These are phyloP conservation scores for Nakazawaea siamensis DNA, from an alignment of 805 yeast species.

Conservation along the genomic window DNA sequence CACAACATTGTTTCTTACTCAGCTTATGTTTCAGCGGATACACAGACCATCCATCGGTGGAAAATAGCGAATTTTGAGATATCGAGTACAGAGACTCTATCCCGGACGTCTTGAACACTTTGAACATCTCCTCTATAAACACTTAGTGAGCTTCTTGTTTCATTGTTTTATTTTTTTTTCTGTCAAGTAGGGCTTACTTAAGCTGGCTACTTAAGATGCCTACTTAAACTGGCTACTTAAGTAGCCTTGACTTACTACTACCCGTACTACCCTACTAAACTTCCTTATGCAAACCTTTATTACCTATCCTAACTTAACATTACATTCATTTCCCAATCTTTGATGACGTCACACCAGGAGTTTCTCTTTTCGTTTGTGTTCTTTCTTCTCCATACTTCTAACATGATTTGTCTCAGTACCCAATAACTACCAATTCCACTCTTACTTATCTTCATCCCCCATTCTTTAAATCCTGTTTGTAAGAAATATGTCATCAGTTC, in stretches of 20 bases:
- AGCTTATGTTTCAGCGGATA: slow-evolving; percentile 74
- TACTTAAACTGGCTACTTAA: too few relatives aligned
- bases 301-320: slow-evolving; percentile 42
- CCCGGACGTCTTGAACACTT: slow-evolving; percentile 46
- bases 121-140: too few relatives aligned
- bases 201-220: too few relatives aligned
- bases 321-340: slow-evolving; percentile 80
- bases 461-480: slow-evolving; percentile 60
- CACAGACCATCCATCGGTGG: slow-evolving; percentile 75
- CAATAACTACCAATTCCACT: slow-evolving; percentile 73
- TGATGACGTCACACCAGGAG: slow-evolving; percentile 72
- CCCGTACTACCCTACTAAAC: too few relatives aligned
- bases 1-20: slow-evolving; percentile 59
- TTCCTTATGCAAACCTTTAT: too few relatives aligned
- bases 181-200: too few relatives aligned
- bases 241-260: too few relatives aligned
- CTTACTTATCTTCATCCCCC: slow-evolving; percentile 60
- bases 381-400: slow-evolving; percentile 79
- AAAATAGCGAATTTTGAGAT: slow-evolving; percentile 63
- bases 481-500: slow-evolving; percentile 52
- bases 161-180: too few relatives aligned
- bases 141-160: too few relatives aligned
- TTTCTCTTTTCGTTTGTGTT: slow-evolving; percentile 47
- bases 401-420: slow-evolving; percentile 80
- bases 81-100: slow-evolving; percentile 61